Evolutionary conservation across 305 asterid genomes (phyloP).

Genomic region (Solanum hybrid): DNA sequence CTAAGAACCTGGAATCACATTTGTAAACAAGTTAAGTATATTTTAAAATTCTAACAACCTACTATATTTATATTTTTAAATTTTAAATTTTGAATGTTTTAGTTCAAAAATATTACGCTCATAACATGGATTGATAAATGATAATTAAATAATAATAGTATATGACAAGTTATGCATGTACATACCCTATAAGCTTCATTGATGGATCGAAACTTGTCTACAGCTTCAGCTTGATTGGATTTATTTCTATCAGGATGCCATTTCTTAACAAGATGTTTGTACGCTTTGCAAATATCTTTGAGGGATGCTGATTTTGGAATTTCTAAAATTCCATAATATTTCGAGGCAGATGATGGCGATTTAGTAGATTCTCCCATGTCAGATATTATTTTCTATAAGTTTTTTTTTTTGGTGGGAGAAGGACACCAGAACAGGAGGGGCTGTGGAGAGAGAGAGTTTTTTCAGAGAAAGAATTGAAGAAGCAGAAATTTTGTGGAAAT

Average conservation of each 20-base stretch:
- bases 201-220: slow-evolving; percentile 50
- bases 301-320: slow-evolving; percentile 56
- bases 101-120: neutral
- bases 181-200: slow-evolving; percentile 70
- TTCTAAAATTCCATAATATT: slow-evolving; percentile 48
- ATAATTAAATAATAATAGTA: too few species aligned
- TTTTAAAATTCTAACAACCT: neutral
- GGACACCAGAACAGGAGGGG: neutral
- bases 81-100: neutral
- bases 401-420: neutral
- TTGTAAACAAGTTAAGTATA: neutral
- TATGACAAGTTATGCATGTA: neutral
- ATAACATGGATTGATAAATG: neutral
- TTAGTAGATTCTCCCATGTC: slow-evolving; percentile 44
- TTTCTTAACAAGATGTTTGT: slow-evolving; percentile 49
- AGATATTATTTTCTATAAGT: neutral
- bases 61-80: too few species aligned
- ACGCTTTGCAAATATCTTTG: slow-evolving; percentile 54
- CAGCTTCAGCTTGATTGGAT: slow-evolving; percentile 49
- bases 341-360: slow-evolving; percentile 4
- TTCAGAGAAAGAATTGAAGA: neutral
- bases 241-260: slow-evolving; percentile 78
- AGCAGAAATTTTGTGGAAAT: slow-evolving; percentile 3
- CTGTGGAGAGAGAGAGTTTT: neutral
- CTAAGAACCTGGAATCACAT: slow-evolving; percentile 37